Percentiles rank a stretch among this genome's conserved stretches.
Conservation (phyloP, 2,329 filamentous ascomycete species). For the Cercospora sp. region DNA sequence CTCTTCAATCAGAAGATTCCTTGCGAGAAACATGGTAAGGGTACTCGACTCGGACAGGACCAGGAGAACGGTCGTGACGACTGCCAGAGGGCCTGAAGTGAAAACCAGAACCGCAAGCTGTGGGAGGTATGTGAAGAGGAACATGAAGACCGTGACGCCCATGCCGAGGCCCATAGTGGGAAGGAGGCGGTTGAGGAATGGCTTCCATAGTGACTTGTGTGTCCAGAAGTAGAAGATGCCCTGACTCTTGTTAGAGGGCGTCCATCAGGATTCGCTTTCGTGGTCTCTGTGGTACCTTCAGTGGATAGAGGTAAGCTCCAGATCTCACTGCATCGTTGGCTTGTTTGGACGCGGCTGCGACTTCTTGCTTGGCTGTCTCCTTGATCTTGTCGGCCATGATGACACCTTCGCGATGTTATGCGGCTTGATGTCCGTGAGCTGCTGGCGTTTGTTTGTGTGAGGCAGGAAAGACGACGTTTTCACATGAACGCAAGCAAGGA, state of each 20-base stretch:
- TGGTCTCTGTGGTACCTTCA: slow-evolving; percentile 56
- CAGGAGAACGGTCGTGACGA: slow-evolving; percentile 70
- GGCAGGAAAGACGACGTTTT: not conserved
- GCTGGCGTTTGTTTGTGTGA: not conserved
- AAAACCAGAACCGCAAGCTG: slow-evolving; percentile 81
- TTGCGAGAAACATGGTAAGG: slow-evolving; percentile 56
- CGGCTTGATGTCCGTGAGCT: not conserved
- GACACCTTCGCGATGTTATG: not conserved
- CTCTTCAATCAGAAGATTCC: slow-evolving; percentile 76
- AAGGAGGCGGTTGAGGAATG: slow-evolving; percentile 57
- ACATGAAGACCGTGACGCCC: slow-evolving; percentile 74
- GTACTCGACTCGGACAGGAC: slow-evolving; percentile 57
- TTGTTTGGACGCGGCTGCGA: slow-evolving; percentile 63
- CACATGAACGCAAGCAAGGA: not conserved
- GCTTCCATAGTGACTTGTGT: slow-evolving; percentile 61
- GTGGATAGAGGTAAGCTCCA: slow-evolving; percentile 80
- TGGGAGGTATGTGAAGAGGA: slow-evolving; percentile 81
- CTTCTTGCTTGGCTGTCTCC: slow-evolving; percentile 66
- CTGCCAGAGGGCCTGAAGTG: slow-evolving; percentile 79
- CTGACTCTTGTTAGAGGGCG: slow-evolving; percentile 38
- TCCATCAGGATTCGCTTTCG: not conserved
- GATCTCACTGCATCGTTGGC: slow-evolving; percentile 71
- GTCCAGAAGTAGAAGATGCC: slow-evolving; percentile 62
- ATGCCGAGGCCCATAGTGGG: slow-evolving; percentile 69
- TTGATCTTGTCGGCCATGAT: slow-evolving; percentile 50